Base-by-base conservation (phyloP, 2,329 filamentous ascomycete species). In the Colletotrichum sp. region DNA sequence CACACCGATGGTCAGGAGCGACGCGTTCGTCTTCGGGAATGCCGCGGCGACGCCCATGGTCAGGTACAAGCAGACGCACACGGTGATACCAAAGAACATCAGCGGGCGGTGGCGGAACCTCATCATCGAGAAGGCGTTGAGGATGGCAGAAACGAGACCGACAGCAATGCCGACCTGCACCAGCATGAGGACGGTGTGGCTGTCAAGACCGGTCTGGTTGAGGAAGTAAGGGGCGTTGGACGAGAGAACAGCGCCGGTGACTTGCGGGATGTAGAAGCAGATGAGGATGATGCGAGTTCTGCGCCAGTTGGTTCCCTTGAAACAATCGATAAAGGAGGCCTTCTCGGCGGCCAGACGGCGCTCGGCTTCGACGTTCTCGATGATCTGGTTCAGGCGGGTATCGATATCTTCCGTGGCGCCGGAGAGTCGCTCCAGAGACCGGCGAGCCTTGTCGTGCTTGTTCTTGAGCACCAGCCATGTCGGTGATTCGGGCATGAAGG, bases 401-500 rank as follows among this genome's bases (percentile, higher is more conserved):
- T 85, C 81, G 8, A 81, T 79, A 63, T 86, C 81, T 21, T 82
- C 81, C 3, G 74, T 72, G 0, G 77, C 57, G 48, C 78, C 80
- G 28, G 66, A 75, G 8, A 86, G 81, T 8, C 82, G 79, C 34
- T 79, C 71, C 2, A 86, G 67, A 1, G 82, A 78, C 28, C 79
- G 77, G 55, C 81, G 78, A 2, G 85, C 85, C 18, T 81, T 79
- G 1, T 82, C 80, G 28, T 81, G 74, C 36, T 79, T 79, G 26
- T 81, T 82, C 28, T 84, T 80, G 8, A 84, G 81, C 24, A 86
- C 82, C 4, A 84, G 80, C 80, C 82, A 86, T 79, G 84, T 86
- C 1, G 86, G 85, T 9, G 83, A 85, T 67, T 87, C 86, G 2
- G 86, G 86, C 16, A 83, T 82, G 28, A 85, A 81, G 10, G 80